phyloP scores from a whole-genome alignment of 2,329 filamentous ascomycete species.

The Cephalotrichum gorgonifer region DNA sequence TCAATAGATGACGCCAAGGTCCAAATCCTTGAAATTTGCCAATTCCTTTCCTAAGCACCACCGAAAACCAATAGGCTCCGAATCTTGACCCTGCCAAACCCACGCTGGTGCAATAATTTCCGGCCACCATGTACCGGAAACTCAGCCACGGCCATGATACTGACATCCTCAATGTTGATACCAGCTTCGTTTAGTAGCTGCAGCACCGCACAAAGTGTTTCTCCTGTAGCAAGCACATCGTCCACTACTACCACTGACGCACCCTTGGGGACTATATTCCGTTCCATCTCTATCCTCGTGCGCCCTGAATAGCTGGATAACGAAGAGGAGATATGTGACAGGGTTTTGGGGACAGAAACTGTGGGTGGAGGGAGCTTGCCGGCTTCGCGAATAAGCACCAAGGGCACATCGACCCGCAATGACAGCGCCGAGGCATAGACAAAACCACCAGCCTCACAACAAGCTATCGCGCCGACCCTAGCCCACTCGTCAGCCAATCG shows the following conservation, averaged over 20 bases:
- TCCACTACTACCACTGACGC: conserved; percentile 45
- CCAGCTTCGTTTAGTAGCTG: conserved; percentile 33
- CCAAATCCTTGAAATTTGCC: too few relatives aligned
- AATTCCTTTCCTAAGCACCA: conserved; percentile 10
- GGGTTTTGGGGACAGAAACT: conserved; percentile 31
- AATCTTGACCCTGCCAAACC: conserved; percentile 38
- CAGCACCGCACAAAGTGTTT: conserved; percentile 43
- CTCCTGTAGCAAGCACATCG: conserved; percentile 46
- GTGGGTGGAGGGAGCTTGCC: conserved; percentile 50
- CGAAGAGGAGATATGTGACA: conserved; percentile 44
- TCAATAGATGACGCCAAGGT: too few relatives aligned
- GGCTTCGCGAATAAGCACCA: conserved; percentile 41
- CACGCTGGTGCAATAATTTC: conserved; percentile 28
- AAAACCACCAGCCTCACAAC: conserved; percentile 48
- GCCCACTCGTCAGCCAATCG: conserved; percentile 37
- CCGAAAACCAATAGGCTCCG: conserved; percentile 39
- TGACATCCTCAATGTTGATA: conserved; percentile 27
- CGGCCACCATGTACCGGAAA: conserved; percentile 45
- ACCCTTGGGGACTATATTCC: conserved; percentile 25
- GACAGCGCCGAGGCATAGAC: conserved; percentile 44
- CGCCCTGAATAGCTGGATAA: conserved; percentile 12
- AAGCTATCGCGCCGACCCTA: conserved; percentile 31
- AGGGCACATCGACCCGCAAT: conserved; percentile 22
- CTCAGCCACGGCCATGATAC: conserved; percentile 44
- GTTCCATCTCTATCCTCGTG: conserved; percentile 38